Evolutionary conservation across 352 stramenopile genomes (phyloP).

Genomic region (Phytophthora sp.): DNA sequence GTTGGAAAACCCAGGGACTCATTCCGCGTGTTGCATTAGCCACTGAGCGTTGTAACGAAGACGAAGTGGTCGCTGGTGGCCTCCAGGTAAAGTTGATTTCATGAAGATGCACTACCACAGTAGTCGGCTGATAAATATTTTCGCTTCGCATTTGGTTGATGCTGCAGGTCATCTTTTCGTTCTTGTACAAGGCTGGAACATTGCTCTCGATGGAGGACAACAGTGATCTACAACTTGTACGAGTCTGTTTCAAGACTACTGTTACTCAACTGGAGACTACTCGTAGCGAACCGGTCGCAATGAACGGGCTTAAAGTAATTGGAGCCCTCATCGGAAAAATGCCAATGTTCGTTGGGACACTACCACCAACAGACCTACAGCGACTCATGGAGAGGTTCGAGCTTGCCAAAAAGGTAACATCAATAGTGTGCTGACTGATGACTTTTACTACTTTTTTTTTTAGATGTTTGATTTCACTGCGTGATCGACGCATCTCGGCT

Average conservation of each 20-base stretch:
- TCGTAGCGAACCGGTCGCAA: slow-evolving; percentile 38
- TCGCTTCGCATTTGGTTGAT: background rate
- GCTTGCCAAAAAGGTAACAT: slow-evolving; percentile 1
- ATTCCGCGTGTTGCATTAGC: slow-evolving; percentile 24
- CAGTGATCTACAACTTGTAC: slow-evolving; percentile 24
- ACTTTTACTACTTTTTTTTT: background rate
- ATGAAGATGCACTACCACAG: background rate
- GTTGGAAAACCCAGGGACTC: slow-evolving; percentile 31
- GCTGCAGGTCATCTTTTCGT: slow-evolving; percentile 52
- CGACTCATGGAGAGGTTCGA: slow-evolving; percentile 47
- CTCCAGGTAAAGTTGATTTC: slow-evolving; percentile 35
- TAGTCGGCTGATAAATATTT: background rate
- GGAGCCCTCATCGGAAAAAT: slow-evolving; percentile 62
- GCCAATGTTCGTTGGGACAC: slow-evolving; percentile 36
- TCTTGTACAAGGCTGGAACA: slow-evolving; percentile 45
- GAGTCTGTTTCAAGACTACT: slow-evolving; percentile 29
- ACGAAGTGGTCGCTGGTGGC: slow-evolving; percentile 29
- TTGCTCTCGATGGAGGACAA: slow-evolving; percentile 28
- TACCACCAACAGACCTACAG: slow-evolving; percentile 28
- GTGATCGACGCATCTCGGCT: slow-evolving; percentile 31
- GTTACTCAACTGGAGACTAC: slow-evolving; percentile 27
- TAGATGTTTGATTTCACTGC: slow-evolving; percentile 46
- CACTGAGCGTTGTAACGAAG: slow-evolving; percentile 22
- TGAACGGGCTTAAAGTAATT: slow-evolving; percentile 66
- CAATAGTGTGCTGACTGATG: background rate